A percentile compares a stretch with the other conserved stretches of the same genome.
Evolutionary conservation across 257 asterid species (phyloP).

Genomic region (Nicotiana tomentosiformis): DNA sequence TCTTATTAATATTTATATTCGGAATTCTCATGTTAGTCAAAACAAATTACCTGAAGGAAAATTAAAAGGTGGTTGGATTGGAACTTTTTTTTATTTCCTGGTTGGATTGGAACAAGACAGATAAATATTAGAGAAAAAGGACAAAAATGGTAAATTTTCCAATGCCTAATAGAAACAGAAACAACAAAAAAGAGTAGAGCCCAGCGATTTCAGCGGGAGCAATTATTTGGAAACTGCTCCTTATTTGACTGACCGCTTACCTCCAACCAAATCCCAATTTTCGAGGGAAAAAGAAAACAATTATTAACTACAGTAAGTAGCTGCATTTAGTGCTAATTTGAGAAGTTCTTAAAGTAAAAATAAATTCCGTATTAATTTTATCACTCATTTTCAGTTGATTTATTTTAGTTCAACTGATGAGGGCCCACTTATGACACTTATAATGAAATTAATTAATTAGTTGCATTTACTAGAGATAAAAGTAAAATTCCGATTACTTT

Average conservation of each 20-base stretch:
- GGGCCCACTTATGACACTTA: slow-evolving; percentile 25
- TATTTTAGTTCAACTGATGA: background rate
- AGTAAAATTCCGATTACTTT: background rate
- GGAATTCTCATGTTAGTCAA: background rate
- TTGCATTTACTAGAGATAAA: background rate
- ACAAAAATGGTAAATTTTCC: background rate
- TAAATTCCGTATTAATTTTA: background rate
- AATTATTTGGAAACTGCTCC: slow-evolving; percentile 32
- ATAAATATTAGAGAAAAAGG: background rate
- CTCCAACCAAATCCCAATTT: slow-evolving; percentile 24
- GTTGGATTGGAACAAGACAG: background rate
- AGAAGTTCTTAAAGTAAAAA: background rate
- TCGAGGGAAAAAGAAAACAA: background rate
- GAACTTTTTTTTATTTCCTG: background rate
- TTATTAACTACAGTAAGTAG: background rate
- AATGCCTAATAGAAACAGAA: background rate
- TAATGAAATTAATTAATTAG: slow-evolving; percentile 7
- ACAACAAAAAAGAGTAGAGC: background rate
- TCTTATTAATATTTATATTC: too few relatives aligned
- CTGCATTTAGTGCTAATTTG: background rate
- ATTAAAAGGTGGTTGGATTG: background rate
- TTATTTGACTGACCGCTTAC: slow-evolving; percentile 14
- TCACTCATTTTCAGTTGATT: background rate
- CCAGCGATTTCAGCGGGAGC: slow-evolving; percentile 41
- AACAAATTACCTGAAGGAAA: too few relatives aligned